Conservation (phyloP, 768 basidiomycete species). For the Kwoniella bestiolae region DNA sequence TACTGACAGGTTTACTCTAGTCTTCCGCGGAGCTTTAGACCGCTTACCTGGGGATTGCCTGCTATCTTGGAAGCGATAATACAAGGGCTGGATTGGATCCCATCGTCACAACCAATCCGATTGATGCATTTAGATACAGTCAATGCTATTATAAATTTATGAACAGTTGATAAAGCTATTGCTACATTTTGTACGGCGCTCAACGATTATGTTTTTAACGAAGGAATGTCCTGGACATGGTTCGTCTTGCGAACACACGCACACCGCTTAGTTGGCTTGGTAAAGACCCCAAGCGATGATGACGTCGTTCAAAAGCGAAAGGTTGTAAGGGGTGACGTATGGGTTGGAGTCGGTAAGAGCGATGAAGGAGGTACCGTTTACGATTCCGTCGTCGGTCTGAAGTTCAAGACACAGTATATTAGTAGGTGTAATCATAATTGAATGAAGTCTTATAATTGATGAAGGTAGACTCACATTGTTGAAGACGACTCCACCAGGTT, state of each 20-base stretch:
- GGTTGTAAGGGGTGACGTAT: conserved; percentile 67
- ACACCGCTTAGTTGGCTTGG: conserved; percentile 40
- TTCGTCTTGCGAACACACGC: neutral
- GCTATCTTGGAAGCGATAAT: too few relatives aligned
- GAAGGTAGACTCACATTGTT: conserved; percentile 5
- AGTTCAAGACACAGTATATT: too few relatives aligned
- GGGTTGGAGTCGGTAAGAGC: conserved; percentile 62
- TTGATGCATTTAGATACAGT: too few relatives aligned
- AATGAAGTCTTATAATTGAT: too few relatives aligned
- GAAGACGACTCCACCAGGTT: conserved; percentile 64
- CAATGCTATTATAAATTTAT: too few relatives aligned
- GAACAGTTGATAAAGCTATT: neutral
- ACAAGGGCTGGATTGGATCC: too few relatives aligned
- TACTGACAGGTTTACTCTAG: too few relatives aligned
- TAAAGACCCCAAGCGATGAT: conserved; percentile 61
- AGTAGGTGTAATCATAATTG: neutral
- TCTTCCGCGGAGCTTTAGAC: too few relatives aligned
- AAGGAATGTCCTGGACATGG: neutral
- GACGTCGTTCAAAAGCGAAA: conserved; percentile 62
- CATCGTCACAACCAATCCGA: too few relatives aligned
- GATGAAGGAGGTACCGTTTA: conserved; percentile 68
- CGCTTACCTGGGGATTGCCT: too few relatives aligned
- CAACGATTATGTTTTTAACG: too few relatives aligned
- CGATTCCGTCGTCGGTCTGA: conserved; percentile 56
- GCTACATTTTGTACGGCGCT: conserved; percentile 4